Base-by-base conservation (phyloP, 352 stramenopile genomes). In the Phytophthora sojae region DNA sequence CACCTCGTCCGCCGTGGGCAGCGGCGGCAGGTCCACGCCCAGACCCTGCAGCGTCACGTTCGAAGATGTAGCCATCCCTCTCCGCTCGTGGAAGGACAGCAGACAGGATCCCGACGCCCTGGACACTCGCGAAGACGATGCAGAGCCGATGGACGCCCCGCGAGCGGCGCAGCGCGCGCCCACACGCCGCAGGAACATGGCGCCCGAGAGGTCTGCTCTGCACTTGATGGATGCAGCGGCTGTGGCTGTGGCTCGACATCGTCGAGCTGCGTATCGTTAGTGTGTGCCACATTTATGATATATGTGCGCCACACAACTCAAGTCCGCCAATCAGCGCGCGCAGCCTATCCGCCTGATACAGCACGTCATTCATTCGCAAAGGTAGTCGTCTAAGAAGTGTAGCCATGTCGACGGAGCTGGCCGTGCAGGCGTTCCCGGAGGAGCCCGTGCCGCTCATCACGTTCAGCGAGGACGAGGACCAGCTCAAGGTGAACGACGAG, bases 381-480 rank as follows among this genome's bases (percentile, higher is more conserved):
- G 21, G 21, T 21, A n/a, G n/a, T n/a, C n/a, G n/a, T n/a, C n/a
- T n/a, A n/a, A 21, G 29, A 25, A 67, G 50, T 71, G 64, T 63
- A 71, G 61, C 61, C 61, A 62, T 73, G 71, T 79, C 71, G 35
- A 62, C 49, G 19, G 62, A 67, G 11, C 39, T 64, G 62, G 68
- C 66, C 9, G 42, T 87, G 67, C 54, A 75, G 61, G 69, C 78
- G 61, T 95, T 95, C 71, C 85, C 86, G 1, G 86, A 91, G 53
- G 81, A 93, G 73, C 85, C 89, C 15, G 83, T 96, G 56, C 86
- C 89, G 66, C 77, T 96, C 49, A 93, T 97, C 74, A 92, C 90
- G 63, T 95, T 96, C 73, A 91, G 78, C 64, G 88, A 96, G 54
- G 86, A 92, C 50, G 83, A 94, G 54, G 84, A 95, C 71, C 60